phyloP scores from a whole-genome alignment of 2,329 filamentous ascomycete genomes.

The Pezicula radicicola region DNA sequence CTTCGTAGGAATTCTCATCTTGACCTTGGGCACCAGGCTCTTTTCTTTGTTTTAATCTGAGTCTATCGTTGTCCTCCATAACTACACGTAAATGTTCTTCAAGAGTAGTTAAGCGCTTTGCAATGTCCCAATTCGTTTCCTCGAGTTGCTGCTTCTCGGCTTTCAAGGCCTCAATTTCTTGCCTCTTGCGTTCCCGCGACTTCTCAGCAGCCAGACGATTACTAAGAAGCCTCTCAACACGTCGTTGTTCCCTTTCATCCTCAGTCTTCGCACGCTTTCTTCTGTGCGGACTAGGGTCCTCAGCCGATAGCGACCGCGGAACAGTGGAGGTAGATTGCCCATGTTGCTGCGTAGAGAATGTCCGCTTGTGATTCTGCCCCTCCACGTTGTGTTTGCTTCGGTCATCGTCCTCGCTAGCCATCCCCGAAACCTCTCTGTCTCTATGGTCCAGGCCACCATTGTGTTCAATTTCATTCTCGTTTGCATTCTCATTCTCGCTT shows the following conservation, averaged over 20 bases:
- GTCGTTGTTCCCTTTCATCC: not conserved
- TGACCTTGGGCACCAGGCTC: not conserved
- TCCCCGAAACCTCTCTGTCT: too few relatives aligned
- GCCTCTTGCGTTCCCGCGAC: not conserved
- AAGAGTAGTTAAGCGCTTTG: not conserved
- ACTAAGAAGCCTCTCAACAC: not conserved
- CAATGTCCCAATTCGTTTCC: not conserved
- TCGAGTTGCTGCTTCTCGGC: not conserved
- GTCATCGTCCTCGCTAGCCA: too few relatives aligned
- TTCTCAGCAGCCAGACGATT: not conserved
- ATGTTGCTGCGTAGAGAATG: too few relatives aligned
- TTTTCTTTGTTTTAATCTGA: not conserved
- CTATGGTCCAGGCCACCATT: too few relatives aligned
- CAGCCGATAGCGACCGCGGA: too few relatives aligned
- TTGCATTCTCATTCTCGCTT: too few relatives aligned
- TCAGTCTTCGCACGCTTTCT: constrained; percentile 1
- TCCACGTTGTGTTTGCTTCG: too few relatives aligned
- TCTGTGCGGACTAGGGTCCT: not conserved
- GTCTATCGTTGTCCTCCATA: not conserved
- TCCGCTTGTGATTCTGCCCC: too few relatives aligned
- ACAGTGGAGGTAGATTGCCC: too few relatives aligned
- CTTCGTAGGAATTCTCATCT: not conserved
- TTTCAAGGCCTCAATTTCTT: not conserved
- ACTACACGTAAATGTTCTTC: not conserved
- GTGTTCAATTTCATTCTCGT: too few relatives aligned